Evolutionary conservation across 345 rosid genomes (phyloP), one percentile per base, ranked within the genome.

Genomic region (Raphanus sativus): DNA sequence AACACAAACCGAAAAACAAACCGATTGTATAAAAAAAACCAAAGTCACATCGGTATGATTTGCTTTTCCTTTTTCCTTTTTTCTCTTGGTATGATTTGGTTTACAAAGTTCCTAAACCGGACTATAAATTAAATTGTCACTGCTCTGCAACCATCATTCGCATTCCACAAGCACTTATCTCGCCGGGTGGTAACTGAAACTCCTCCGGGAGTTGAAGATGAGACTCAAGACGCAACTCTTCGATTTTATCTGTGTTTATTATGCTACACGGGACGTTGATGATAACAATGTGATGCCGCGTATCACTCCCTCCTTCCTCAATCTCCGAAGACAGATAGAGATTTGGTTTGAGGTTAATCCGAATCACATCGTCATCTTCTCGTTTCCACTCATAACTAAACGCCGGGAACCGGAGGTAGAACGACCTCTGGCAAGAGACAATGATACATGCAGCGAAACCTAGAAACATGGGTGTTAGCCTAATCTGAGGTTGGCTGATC

Each of bases 281-380:
- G 29, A 69, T 76, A 10, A 76, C 36, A 13, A 68, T 2, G 69
- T 75, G 69, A 60, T 24, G 11, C 2, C 28, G 13, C 32, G 2
- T 0, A 45, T 34, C 2, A 45, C 52, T 42, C 9, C 45, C 68
- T 36, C 68, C 79, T 30, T 45, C 68, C 26, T 30, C 66, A 16
- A 2, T 68, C 54, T 45, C 30, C 16, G 30, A n/a, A 4, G 62
- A 4, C 17, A 0, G 34, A 69, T 59, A 21, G 29, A 45, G 24
- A 13, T 13, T 61, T 67, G 74, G 74, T 50, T 10, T 69, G 8
- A 76, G 54, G 74, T 69, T 69, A 48, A 76, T 62, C 13, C 11
- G 29, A 24, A 75, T 60, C 0, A n/a, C 2, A 7, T 48, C 74
- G 24, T 67, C 68, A n/a, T 9, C 28, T 60, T 68, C 63, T 9